Base-by-base conservation (phyloP, 2,329 filamentous ascomycete species). In the Parastagonospora nodorum region DNA sequence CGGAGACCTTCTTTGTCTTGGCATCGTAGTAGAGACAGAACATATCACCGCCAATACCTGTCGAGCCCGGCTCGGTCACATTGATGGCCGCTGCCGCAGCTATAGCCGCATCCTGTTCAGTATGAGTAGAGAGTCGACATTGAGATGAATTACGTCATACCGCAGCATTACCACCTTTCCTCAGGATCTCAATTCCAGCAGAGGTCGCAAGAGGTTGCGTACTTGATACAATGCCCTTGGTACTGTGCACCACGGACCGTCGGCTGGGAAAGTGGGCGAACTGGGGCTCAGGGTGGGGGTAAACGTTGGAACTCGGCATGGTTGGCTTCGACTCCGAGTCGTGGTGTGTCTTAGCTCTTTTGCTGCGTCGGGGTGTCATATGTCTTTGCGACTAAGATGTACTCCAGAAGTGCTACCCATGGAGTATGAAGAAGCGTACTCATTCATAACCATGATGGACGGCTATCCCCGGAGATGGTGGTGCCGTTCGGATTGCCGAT, bases 41-140 rank as follows among this genome's bases (percentile, higher is more conserved):
- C 86, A 96, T 92, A 76, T 99, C 94, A 56, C 94, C 94, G 50
- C 94, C 94, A 53, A 99, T 97, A 35, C 94, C 94, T 0, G 94
- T 97, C 5, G 89, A 94, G 51, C 87, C 86, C 7, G 94, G 94
- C 71, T 99, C 94, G 0, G 93, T 96, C 69, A 97, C 84, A 75
- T 97, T 97, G 49, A 99, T 80, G 5, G 87, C 92, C 29, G 94
- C 94, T 38, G 94, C 93, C 54, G 96, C 90, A 37, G 94, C 94
- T 4, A 97, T 90, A 8, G 94, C 93, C n/a, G 94, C 93, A 79
- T 97, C 93, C 90, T 95, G 37, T 11, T 28, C 33, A 42, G 32
- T 30, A 37, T 53, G 15, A 57, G 50, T 42, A 38, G 39, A 27
- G 8, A 31, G 11, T 36, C 7, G 7, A 29, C 16, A 8, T 30